Base-by-base conservation (phyloP, 2,329 filamentous ascomycete species). In the Kalmusia sp. region DNA sequence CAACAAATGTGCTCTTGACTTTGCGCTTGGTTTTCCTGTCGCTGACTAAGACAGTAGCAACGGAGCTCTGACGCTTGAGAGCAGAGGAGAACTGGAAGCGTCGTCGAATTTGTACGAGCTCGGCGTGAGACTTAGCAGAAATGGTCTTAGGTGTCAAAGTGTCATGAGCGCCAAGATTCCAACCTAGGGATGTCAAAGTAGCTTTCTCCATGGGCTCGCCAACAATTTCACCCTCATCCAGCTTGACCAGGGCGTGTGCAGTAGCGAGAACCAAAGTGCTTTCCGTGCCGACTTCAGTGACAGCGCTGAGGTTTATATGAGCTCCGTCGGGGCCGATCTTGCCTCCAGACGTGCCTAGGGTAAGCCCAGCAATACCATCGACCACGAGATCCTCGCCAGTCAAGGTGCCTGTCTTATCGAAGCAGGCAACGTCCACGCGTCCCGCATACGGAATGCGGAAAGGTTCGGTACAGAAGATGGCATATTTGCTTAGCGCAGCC, bases 171-270 rank as follows among this genome's bases (percentile, higher is more conserved):
- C 93, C 93, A n/a, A 99, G 83, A 51, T 84, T 87, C 95, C 95
- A 99, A 49, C 93, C 93, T 9, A 99, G 87, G 51, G 93, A 92
- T 43, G 84, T 81, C 24, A 99, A 80, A 1, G 95, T 98, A 38
- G 95, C 95, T 77, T 98, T 98, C 72, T 99, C 95, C 95, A 99
- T 99, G 2, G 95, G 95, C 70, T 99, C 95, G 67, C 95, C 95
- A 38, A 99, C 95, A 63, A 98, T 89, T 11, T 99, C 95, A 17
- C 95, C 95, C 73, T 99, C 95, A 62, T 99, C 95, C 14, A 99
- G 84, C 72, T 93, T 97, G 44, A 99, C 96, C 24, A 99, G 82
- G 35, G 95, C 95, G 72, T 99, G 95, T 2, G 95, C 95, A 11
- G 93, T 96, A 35, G 95, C 93, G 49, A 99, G 86, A 48, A 98